phyloP scores from a whole-genome alignment of 2,329 filamentous ascomycete genomes.

The Polychaeton citri region DNA sequence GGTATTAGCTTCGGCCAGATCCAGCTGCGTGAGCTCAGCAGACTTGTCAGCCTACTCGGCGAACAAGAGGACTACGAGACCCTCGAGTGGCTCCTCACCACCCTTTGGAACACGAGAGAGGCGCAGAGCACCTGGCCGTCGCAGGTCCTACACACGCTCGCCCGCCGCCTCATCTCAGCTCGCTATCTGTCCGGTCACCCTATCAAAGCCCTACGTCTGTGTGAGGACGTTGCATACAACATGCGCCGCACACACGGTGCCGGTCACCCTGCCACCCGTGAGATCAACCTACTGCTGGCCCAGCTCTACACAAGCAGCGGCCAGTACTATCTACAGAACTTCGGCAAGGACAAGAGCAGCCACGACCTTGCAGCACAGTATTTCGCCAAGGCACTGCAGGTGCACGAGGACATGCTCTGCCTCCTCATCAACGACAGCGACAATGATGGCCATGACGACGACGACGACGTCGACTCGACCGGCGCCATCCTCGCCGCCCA shows the following conservation, averaged over 20 bases:
- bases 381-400: conserved; percentile 26
- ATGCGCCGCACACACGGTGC: conserved; percentile 40
- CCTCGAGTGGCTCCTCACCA: conserved; percentile 30
- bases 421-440: conserved; percentile 14
- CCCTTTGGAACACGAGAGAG: conserved; percentile 34
- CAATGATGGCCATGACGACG: conserved; percentile 18
- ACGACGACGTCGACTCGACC: conserved; percentile 24
- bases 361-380: conserved; percentile 21
- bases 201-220: conserved; percentile 31
- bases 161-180: conserved; percentile 39
- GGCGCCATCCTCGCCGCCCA: conserved; percentile 23
- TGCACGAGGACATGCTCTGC: conserved; percentile 20
- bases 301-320: conserved; percentile 34
- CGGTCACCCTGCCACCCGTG: conserved; percentile 33
- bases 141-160: conserved; percentile 36
- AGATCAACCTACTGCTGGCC: conserved; percentile 37
- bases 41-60: conserved; percentile 34
- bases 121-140: conserved; percentile 32
- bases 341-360: conserved; percentile 21
- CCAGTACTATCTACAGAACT: conserved; percentile 25
- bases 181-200: conserved; percentile 37
- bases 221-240: conserved; percentile 44
- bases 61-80: conserved; percentile 34
- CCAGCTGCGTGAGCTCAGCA: conserved; percentile 31
- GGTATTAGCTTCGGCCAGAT: conserved; percentile 33